Evolutionary conservation across 2,329 filamentous ascomycete genomes (phyloP), one percentile per base, ranked within the genome.

Genomic region (Ceratocystis destructans): DNA sequence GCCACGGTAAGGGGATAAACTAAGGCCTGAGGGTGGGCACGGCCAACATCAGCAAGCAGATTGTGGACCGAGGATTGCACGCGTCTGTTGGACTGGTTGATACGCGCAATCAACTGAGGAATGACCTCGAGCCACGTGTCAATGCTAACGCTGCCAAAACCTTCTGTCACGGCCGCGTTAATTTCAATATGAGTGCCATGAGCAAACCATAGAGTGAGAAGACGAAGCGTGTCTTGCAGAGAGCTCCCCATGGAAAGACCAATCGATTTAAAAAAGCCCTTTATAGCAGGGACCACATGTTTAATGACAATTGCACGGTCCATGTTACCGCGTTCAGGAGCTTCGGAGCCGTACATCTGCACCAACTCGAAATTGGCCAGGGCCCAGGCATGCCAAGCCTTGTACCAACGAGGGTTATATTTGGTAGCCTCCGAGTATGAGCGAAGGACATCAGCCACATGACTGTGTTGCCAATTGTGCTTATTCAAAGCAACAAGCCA

Each of bases 41-140:
- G 87, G 66, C 95, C 95, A 50, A 99, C 89, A 74, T 99, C 93
- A 1, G 89, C 87, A 45, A 99, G 82, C 2, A 99, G 79, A 67
- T 94, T 90, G 74, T 99, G 94, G 63, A 99, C 93, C 0, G 93
- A 89, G 70, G 89, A 86, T 70, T 96, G 87, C 8, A 99, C 92
- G 28, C 90, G 84, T 70, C 85, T 83, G 75, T 96, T 96, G 17
- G 92, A 90, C 74, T 97, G 94, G 73, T 96, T 99, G 78, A 99
- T 97, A 68, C 94, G 86, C 41, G 94, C 94, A 75, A 99, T 96
- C 61, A 99, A 81, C 73, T 99, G 94, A 44, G 94, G 94, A 70
- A 97, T 96, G 64, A 99, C 95, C 73, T 97, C 92, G 20, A 99
- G 84, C 95, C 94, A 99, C 0, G 93, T 97, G 75, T 99, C 94